Evolutionary conservation across 345 rosid species (phyloP).

Genomic region (Jatropha curcas): DNA sequence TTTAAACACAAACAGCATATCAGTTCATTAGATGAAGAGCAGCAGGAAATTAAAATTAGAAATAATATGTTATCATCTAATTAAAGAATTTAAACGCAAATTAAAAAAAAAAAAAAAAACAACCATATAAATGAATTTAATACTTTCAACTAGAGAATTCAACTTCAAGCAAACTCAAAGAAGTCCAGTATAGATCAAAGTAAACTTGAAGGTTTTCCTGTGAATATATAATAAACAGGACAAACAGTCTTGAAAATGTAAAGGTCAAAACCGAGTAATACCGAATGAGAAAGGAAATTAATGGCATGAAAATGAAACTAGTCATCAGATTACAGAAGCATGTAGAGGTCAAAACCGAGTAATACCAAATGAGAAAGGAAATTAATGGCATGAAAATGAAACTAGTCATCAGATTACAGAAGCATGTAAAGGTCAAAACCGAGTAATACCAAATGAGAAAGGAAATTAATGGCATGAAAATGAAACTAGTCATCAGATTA

Average conservation of each 20-base stretch:
- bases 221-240: background rate
- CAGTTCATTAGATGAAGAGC: background rate
- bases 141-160: background rate
- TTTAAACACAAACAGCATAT: background rate
- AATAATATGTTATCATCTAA: no score
- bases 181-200: background rate
- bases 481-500: background rate
- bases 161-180: background rate
- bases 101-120: background rate
- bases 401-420: no score
- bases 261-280: slow-evolving; percentile 6
- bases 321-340: no score
- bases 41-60: no score
- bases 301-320: no score
- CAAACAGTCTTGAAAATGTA: background rate
- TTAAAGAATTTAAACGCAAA: no score
- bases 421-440: background rate
- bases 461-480: no score
- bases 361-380: background rate
- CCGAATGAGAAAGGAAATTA: background rate
- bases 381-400: no score
- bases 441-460: background rate
- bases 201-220: no score
- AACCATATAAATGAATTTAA: background rate
- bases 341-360: slow-evolving; percentile 1